phyloP scores from a whole-genome alignment of 495 filamentous ascomycete species.

The Lichenothelia convexa region DNA sequence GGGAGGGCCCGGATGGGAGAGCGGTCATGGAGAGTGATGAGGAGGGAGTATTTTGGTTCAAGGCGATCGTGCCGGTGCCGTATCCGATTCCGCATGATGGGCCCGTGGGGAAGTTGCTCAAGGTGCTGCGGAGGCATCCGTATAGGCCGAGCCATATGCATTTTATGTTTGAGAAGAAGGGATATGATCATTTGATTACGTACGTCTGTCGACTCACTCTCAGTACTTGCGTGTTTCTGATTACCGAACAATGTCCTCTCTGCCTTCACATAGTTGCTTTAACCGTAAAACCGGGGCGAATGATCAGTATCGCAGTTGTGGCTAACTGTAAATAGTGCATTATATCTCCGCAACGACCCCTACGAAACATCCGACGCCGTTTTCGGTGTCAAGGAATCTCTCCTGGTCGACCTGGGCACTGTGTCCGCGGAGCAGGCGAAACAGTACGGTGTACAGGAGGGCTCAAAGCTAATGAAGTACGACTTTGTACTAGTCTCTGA shows the following conservation, averaged over 20 bases:
- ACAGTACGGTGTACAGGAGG: constrained; percentile 38
- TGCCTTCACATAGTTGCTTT: too few species aligned
- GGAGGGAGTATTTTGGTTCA: constrained; percentile 72
- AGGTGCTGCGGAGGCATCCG: constrained; percentile 51
- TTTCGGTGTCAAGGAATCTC: constrained; percentile 77
- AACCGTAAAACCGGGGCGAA: neutral
- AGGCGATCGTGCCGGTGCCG: constrained; percentile 67
- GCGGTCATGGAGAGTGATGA: constrained; percentile 56
- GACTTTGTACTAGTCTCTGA: constrained; percentile 67
- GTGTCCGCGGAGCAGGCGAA: constrained; percentile 41
- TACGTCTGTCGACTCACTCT: constrained; percentile 23
- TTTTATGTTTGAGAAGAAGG: constrained; percentile 83
- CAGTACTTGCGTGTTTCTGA: neutral
- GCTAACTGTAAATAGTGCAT: constrained; percentile 29
- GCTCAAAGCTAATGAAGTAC: constrained; percentile 36
- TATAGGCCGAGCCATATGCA: constrained; percentile 82
- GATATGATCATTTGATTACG: constrained; percentile 76
- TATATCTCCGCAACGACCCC: constrained; percentile 69
- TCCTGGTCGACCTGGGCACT: constrained; percentile 53
- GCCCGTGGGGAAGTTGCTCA: constrained; percentile 65
- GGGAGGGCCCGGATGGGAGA: constrained; percentile 57
- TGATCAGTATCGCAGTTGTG: neutral
- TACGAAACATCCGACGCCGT: constrained; percentile 86
- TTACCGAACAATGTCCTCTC: too few species aligned
- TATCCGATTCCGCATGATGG: constrained; percentile 87